Evolutionary conservation across 2,329 filamentous ascomycete species (phyloP), one percentile per base, ranked within the genome.

Genomic region (Aspergillus neoniger): DNA sequence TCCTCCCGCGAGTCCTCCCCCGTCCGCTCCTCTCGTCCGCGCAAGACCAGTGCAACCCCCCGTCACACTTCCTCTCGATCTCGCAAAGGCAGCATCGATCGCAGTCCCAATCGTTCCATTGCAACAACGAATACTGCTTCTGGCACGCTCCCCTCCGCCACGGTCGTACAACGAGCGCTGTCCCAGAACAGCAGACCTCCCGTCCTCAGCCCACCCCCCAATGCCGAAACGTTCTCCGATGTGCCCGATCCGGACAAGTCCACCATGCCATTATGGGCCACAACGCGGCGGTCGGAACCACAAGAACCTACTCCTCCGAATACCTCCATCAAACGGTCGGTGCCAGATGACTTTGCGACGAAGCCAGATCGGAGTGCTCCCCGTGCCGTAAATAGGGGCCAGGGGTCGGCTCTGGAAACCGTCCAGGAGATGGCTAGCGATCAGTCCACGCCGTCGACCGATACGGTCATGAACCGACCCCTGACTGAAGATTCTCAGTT

Each of bases 351-450:
- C 2, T 59, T 65, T 44, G 60, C 67, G 30, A 51, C 67, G n/a
- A 74, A 73, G 47, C 48, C 77, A 51, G 78, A 80, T 57, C 79
- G 70, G 60, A 72, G 67, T 60, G 67, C 65, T 25, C 63, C 67
- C 49, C 85, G 78, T 80, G 83, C 72, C 86, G 87, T 71, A 17
- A 83, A 81, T 36, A 83, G 88, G 65, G 85, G 83, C 59, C 84
- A 83, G 55, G 84, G 80, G 38, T 83, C 88, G 52, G 86, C 86
- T 51, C 80, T 97, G 59, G 94, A 96, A 77, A 97, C 95, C 0
- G 94, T 98, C 15, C 90, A 96, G 73, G 94, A 97, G 81, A 74
- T 72, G 69, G 88, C 90, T 57, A 95, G 91, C 77, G 85, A 91
- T 62, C 87, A 89, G 47, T 88, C 86, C 53, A 91, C 90, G 1